A percentile compares a stretch with the other conserved stretches of the same genome.
phyloP scores from a whole-genome alignment of 352 stramenopile species.

The Halophytophthora polymorphica region DNA sequence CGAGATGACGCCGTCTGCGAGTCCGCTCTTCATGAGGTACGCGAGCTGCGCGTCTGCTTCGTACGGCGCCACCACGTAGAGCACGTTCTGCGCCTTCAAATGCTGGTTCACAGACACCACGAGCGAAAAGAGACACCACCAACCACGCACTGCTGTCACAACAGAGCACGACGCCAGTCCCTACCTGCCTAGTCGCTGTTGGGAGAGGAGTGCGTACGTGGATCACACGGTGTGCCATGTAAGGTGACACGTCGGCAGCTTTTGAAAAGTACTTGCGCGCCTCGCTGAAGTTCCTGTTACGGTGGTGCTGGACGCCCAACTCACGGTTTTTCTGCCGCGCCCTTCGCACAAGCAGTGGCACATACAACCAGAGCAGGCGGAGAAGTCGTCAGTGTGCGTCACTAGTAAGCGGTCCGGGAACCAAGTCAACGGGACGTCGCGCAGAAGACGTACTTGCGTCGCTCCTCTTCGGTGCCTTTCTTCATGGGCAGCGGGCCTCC shows the following conservation, averaged over 20 bases:
- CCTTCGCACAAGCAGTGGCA: conserved; percentile 15
- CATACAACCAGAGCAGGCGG: neutral
- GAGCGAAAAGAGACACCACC: neutral
- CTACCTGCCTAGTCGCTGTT: too few relatives aligned
- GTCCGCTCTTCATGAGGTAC: conserved; percentile 71
- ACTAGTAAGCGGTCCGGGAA: neutral
- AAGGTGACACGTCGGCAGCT: conserved; percentile 74
- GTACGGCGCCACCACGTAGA: conserved; percentile 95
- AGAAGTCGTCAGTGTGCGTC: neutral
- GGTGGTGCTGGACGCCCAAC: conserved; percentile 53
- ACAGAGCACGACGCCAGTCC: neutral
- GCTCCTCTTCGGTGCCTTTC: conserved; percentile 71
- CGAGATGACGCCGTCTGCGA: conserved; percentile 93
- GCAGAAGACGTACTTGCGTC: conserved; percentile 41
- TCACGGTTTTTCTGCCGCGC: conserved; percentile 67
- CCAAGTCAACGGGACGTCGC: neutral
- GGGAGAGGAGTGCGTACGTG: conserved; percentile 40
- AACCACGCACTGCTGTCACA: neutral
- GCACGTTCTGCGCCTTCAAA: conserved; percentile 61
- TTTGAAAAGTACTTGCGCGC: conserved; percentile 70
- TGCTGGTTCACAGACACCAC: conserved; percentile 19
- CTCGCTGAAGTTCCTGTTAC: conserved; percentile 52
- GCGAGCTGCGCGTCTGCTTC: conserved; percentile 97
- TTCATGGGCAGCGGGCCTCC: conserved; percentile 74
- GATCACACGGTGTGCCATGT: conserved; percentile 79